Evolutionary conservation across 768 basidiomycete genomes (phyloP).

Genomic region (Amyloporia xantha): DNA sequence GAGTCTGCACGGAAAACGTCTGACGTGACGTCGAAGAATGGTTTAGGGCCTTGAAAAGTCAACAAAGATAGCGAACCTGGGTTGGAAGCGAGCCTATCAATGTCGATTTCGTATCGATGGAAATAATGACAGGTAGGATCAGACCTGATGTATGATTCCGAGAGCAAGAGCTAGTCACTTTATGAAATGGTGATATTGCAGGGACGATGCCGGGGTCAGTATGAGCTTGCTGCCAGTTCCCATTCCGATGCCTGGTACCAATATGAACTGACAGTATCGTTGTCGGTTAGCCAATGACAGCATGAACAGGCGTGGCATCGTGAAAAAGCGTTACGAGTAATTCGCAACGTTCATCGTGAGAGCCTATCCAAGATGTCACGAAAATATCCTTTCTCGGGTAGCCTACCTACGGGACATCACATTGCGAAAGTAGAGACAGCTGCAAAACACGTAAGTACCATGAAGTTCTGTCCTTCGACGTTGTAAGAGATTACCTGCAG

Average conservation of each 20-base stretch:
- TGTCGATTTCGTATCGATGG: too few relatives aligned
- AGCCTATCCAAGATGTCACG: conserved; percentile 17
- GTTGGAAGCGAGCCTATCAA: conserved; percentile 5
- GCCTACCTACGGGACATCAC: conserved; percentile 32
- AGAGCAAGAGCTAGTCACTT: conserved; percentile 30
- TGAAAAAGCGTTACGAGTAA: neutral
- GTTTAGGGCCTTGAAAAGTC: neutral
- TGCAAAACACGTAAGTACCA: neutral
- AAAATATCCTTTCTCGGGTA: conserved; percentile 44
- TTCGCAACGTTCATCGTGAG: neutral
- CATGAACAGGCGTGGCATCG: conserved; percentile 34
- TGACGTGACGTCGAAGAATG: neutral
- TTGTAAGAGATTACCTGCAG: conserved; percentile 22
- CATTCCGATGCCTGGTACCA: conserved; percentile 46
- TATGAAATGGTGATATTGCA: conserved; percentile 40
- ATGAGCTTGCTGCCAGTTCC: conserved; percentile 40
- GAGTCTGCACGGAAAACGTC: neutral
- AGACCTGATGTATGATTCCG: conserved; percentile 20
- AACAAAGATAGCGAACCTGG: neutral
- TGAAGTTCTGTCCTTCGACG: neutral
- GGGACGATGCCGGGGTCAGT: conserved; percentile 39
- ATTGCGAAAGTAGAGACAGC: conserved; percentile 35
- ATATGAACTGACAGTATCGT: conserved; percentile 42
- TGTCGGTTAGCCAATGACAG: conserved; percentile 34
- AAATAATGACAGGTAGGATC: too few relatives aligned